Evolutionary conservation across 495 filamentous ascomycete species (phyloP).

Genomic region (Aspergillus saccharolyticus): DNA sequence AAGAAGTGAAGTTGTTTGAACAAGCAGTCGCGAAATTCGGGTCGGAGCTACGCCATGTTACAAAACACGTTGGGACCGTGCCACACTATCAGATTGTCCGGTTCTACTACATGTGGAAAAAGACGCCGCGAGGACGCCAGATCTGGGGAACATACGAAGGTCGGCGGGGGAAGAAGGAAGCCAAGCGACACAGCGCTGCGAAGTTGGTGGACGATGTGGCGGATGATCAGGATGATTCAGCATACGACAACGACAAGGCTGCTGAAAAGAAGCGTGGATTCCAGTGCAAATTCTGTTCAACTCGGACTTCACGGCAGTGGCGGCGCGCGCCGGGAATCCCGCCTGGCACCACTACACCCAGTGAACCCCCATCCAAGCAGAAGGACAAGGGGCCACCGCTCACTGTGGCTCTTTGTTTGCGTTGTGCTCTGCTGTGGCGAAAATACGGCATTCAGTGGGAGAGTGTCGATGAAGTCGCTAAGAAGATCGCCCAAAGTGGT

Average conservation of each 20-base stretch:
- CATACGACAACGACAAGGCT: constrained; percentile 90
- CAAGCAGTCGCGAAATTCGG: constrained; percentile 88
- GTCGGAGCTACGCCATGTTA: constrained; percentile 80
- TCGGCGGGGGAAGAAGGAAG: constrained; percentile 83
- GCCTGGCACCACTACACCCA: constrained; percentile 65
- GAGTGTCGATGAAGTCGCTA: constrained; percentile 86
- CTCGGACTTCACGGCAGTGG: constrained; percentile 81
- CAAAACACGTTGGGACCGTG: constrained; percentile 71
- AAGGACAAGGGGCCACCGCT: constrained; percentile 70
- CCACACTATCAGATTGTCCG: constrained; percentile 74
- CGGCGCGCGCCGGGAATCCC: constrained; percentile 74
- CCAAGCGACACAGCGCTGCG: constrained; percentile 53
- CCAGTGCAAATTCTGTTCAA: constrained; percentile 89
- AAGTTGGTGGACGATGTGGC: constrained; percentile 89
- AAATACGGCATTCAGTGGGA: constrained; percentile 96
- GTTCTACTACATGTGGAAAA: constrained; percentile 98
- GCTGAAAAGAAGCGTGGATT: constrained; percentile 71
- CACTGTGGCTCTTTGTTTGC: constrained; percentile 77
- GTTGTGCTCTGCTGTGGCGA: constrained; percentile 88
- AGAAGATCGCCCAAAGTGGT: constrained; percentile 77
- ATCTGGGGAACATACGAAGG: constrained; percentile 88
- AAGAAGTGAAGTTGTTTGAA: constrained; percentile 84
- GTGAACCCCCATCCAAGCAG: constrained; percentile 59
- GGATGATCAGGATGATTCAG: constrained; percentile 90
- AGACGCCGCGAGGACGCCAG: constrained; percentile 74